These are phyloP conservation scores for Gastrodia elata DNA, from an alignment of 106 monocot species.

Conservation along the genomic window DNA sequence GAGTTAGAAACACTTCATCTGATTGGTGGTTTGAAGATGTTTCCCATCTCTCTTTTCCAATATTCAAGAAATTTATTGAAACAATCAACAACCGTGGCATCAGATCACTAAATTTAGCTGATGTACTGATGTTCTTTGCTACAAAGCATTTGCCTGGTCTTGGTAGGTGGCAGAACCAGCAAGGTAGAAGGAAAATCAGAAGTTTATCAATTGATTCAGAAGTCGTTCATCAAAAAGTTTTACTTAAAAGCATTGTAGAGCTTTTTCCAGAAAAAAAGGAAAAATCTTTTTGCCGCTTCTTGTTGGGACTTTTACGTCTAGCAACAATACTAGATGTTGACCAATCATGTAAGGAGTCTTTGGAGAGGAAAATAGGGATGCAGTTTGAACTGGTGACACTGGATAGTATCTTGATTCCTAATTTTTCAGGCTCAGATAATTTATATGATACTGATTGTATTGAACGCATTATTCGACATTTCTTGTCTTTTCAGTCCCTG, in stretches of 20 bases:
- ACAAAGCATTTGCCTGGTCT: constrained; percentile 44
- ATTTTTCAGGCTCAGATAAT: constrained; percentile 37
- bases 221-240: constrained; percentile 24
- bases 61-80: constrained; percentile 35
- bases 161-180: constrained; percentile 30
- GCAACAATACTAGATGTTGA: constrained; percentile 28
- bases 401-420: constrained; percentile 40
- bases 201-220: constrained; percentile 5
- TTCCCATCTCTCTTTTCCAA: constrained; percentile 24
- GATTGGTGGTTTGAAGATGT: constrained; percentile 66
- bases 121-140: constrained; percentile 35
- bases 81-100: constrained; percentile 29
- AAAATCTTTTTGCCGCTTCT: constrained; percentile 35
- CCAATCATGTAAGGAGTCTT: constrained; percentile 22
- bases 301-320: constrained; percentile 44
- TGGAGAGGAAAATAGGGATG: constrained; percentile 51
- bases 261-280: constrained; percentile 39
- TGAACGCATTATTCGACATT: constrained; percentile 39
- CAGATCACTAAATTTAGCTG: constrained; percentile 22
- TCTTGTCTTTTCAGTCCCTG: constrained; percentile 16
- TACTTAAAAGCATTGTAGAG: constrained; percentile 27
- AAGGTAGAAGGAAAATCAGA: constrained; percentile 11
- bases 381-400: constrained; percentile 46
- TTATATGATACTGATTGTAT: constrained; percentile 44
- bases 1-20: constrained; percentile 20